Percentiles rank a stretch among this genome's conserved stretches.
Conservation (phyloP, 1,139 yeast genomes). For the Yamadazyma dendronema region DNA sequence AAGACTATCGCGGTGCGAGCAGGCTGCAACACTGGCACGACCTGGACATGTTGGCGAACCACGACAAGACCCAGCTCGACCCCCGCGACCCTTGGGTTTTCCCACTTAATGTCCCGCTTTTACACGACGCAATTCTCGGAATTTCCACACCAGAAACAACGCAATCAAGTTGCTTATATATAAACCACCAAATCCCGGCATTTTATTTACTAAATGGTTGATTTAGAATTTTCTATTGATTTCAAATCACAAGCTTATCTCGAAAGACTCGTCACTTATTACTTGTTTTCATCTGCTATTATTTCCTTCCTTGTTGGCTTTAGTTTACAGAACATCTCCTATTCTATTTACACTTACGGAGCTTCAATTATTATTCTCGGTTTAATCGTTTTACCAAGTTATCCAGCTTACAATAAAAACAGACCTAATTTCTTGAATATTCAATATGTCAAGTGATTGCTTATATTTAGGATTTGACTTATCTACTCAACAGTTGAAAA, state of each 20-base stretch:
- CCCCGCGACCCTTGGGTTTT: too few relatives aligned
- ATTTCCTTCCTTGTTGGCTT: constrained; percentile 48
- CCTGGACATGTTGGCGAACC: too few relatives aligned
- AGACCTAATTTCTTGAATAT: constrained; percentile 42
- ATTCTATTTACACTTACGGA: constrained; percentile 36
- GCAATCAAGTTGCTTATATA: background rate
- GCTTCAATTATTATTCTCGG: constrained; percentile 32
- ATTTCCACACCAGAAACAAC: background rate
- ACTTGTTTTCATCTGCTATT: constrained; percentile 23
- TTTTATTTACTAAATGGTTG: constrained; percentile 8
- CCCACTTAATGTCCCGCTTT: too few relatives aligned
- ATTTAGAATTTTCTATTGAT: constrained; percentile 59
- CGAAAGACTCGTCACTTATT: constrained; percentile 22
- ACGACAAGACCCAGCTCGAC: too few relatives aligned
- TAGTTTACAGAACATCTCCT: constrained; percentile 35
- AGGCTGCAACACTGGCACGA: too few relatives aligned
- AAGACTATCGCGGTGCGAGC: too few relatives aligned
- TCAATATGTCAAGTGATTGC: constrained; percentile 21
- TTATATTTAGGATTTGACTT: constrained; percentile 75
- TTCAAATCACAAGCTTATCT: constrained; percentile 56
- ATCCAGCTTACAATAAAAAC: constrained; percentile 50
- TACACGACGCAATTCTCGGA: constrained; percentile 6
- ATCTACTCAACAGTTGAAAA: constrained; percentile 86
- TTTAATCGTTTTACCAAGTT: constrained; percentile 51
- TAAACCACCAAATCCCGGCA: background rate